Evolutionary conservation across 352 stramenopile genomes (phyloP), one percentile per base, ranked within the genome.

Genomic region (Phytophthora aleatoria): DNA sequence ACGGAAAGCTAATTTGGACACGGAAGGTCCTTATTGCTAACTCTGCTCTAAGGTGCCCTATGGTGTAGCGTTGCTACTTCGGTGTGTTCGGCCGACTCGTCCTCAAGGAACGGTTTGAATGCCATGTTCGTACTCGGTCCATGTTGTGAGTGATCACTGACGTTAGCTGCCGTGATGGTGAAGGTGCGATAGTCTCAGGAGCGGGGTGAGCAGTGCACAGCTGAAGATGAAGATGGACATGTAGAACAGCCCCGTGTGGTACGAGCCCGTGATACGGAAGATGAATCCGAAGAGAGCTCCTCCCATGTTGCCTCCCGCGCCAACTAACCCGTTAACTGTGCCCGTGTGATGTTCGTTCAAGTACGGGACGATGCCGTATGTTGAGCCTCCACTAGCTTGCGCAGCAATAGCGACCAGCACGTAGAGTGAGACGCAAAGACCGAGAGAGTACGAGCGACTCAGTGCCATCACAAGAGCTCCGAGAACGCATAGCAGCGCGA

Each of bases 361-460:
- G 65, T 89, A 90, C 36, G 81, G 79, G 45, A 90, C 81, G 65
- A 90, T 86, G 49, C 79, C 77, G 57, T 87, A 90, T 15, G 64
- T 72, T 42, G 81, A 85, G 26, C 77, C 81, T n/a, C 73, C 85
- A 1, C 89, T 78, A 16, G 86, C 77, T 72, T 98, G 95, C 0
- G 94, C 88, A 24, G 94, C 95, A 20, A 96, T 69, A 1, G 91
- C 95, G 61, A 98, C 96, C 36, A 97, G 81, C 15, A 98, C 81
- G 74, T 98, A 94, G 31, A 95, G 35, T 1, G 81, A 63, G 55
- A 98, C 86, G 43, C 92, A 89, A 45, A 68, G 28, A 13, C 74
- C 76, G 5, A 98, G 74, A 12, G 64, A 71, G 28, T 84, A 74
- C 54, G 83, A 83, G 39, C 84, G 76, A 55, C 91, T 94, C 60